phyloP scores from a whole-genome alignment of 2,329 filamentous ascomycete genomes.

The Calonectria fujianensis region DNA sequence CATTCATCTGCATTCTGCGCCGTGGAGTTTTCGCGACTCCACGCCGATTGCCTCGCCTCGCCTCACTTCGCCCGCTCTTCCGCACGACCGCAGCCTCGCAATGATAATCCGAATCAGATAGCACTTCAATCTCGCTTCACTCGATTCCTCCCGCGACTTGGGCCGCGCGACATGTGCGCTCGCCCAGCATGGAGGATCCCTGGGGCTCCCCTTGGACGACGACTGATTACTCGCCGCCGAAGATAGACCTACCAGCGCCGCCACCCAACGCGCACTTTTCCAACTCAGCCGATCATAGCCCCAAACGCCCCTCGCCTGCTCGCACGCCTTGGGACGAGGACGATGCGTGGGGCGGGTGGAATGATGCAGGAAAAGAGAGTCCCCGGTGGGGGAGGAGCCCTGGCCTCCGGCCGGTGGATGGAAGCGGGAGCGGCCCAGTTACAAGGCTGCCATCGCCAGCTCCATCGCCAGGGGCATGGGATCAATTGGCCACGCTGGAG shows the following conservation, averaged over 20 bases:
- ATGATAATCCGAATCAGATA: slow-evolving; percentile 47
- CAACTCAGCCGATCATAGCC: slow-evolving; percentile 50
- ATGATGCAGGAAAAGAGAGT: slow-evolving; percentile 55
- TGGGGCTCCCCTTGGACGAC: slow-evolving; percentile 78
- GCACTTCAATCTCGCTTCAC: slow-evolving; percentile 12
- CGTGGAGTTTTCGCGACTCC: slow-evolving; percentile 40
- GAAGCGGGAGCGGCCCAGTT: slow-evolving; percentile 47
- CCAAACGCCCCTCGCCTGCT: slow-evolving; percentile 51
- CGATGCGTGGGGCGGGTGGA: slow-evolving; percentile 62
- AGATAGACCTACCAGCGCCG: slow-evolving; percentile 58
- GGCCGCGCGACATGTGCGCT: slow-evolving; percentile 58
- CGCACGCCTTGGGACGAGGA: slow-evolving; percentile 59
- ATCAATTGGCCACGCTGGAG: slow-evolving; percentile 49
- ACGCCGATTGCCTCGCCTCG: slow-evolving; percentile 41
- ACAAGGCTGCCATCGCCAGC: slow-evolving; percentile 56
- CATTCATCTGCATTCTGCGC: slow-evolving; percentile 32
- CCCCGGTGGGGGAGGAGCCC: slow-evolving; percentile 60
- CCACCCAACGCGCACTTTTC: slow-evolving; percentile 59
- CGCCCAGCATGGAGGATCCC: slow-evolving; percentile 75
- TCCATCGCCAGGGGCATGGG: slow-evolving; percentile 55
- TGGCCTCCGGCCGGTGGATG: slow-evolving; percentile 55
- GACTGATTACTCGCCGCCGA: slow-evolving; percentile 64
- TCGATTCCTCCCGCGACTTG: slow-evolving; percentile 34
- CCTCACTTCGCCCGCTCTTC: slow-evolving; percentile 38
- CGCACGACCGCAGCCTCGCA: slow-evolving; percentile 38